phyloP scores from a whole-genome alignment of 2,329 filamentous ascomycete species.

The Aspergillus proliferans region DNA sequence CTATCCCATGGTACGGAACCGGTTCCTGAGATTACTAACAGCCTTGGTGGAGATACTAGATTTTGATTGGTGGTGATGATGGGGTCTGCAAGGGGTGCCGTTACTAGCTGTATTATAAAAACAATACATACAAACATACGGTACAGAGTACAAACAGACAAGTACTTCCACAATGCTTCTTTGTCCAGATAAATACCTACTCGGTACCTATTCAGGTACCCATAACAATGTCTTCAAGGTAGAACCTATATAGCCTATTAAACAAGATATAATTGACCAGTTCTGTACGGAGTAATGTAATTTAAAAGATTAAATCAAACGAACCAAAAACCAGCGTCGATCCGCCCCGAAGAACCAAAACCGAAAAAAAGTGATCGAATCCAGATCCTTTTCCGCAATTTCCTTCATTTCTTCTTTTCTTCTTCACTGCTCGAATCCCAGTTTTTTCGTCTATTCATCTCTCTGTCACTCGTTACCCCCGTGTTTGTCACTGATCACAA shows the following conservation, averaged over 20 bases:
- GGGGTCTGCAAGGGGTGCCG: slow-evolving; percentile 13
- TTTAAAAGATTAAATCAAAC: neutral
- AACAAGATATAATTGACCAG: too few species aligned
- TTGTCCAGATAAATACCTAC: too few species aligned
- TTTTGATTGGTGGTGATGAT: neutral
- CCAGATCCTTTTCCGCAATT: slow-evolving; percentile 12
- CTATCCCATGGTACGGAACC: slow-evolving; percentile 10
- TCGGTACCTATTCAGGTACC: too few species aligned
- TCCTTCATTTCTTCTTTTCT: slow-evolving; percentile 3
- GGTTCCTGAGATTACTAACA: neutral
- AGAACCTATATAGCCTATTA: too few species aligned
- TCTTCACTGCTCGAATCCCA: slow-evolving; percentile 5
- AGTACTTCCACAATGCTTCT: too few species aligned
- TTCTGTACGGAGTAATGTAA: too few species aligned
- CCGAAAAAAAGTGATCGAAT: slow-evolving; percentile 10
- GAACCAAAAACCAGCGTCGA: neutral
- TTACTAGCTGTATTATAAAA: too few species aligned
- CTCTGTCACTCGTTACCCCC: too few species aligned
- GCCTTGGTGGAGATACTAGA: neutral
- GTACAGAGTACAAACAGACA: too few species aligned
- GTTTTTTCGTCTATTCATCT: slow-evolving; percentile 2
- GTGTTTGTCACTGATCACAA: too few species aligned
- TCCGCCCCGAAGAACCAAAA: slow-evolving; percentile 3
- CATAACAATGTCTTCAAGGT: too few species aligned
- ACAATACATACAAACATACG: too few species aligned